A percentile compares a stretch with the other conserved stretches of the same genome.
Evolutionary conservation across 2,329 filamentous ascomycete species (phyloP).

Genomic region (Diaporthe velutina): DNA sequence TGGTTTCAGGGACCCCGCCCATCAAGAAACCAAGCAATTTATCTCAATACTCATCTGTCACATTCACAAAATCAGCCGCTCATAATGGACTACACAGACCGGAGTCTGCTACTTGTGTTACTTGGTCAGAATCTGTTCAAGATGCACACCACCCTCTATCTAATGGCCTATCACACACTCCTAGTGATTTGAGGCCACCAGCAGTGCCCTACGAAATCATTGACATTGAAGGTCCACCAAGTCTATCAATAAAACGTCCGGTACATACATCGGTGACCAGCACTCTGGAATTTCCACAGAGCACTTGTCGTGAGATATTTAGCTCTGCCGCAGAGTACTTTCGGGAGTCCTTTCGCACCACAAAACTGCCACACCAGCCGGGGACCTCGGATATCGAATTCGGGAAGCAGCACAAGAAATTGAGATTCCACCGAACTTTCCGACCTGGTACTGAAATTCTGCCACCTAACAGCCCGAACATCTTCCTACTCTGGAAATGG

Average conservation of each 20-base stretch:
- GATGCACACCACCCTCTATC: not conserved
- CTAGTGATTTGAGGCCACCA: not conserved
- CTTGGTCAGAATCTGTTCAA: not conserved
- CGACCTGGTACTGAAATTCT: not conserved
- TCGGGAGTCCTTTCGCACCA: too few species aligned
- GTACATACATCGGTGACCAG: too few species aligned
- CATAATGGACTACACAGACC: not conserved
- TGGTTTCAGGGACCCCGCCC: not conserved
- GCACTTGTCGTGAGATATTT: not conserved
- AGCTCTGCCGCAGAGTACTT: too few species aligned
- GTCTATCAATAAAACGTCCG: too few species aligned
- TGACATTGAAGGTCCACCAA: not conserved
- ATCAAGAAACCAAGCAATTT: not conserved
- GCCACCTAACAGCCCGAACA: not conserved
- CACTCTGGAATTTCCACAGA: too few species aligned
- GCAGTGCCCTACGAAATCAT: not conserved
- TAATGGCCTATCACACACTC: not conserved
- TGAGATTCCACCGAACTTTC: too few species aligned
- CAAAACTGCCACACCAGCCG: not conserved
- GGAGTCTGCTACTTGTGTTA: too few species aligned
- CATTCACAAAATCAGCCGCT: not conserved
- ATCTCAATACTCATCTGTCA: not conserved
- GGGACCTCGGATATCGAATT: too few species aligned
- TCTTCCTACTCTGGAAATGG: not conserved
- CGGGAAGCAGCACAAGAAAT: not conserved